Evolutionary conservation across 805 yeast genomes (phyloP).

Genomic region (Nakazawaea pomicola): DNA sequence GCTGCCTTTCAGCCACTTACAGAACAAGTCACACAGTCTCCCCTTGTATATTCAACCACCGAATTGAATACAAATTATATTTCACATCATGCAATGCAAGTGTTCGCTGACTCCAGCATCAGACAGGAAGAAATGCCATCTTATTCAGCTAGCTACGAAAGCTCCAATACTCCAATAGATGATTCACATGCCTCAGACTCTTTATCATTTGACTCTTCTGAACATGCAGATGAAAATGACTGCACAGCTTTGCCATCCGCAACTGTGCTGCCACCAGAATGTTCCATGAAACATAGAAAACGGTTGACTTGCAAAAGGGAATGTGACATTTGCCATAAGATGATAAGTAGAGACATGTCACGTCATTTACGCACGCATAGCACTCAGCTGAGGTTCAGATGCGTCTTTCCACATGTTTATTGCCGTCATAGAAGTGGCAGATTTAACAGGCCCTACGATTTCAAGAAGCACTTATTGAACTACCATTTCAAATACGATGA

Average conservation of each 20-base stretch:
- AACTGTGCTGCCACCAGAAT: background rate
- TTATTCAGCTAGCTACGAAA: background rate
- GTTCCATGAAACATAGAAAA: background rate
- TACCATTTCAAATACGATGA: slow-evolving; percentile 54
- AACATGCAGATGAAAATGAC: background rate
- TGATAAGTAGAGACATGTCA: slow-evolving; percentile 22
- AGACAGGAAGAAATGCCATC: background rate
- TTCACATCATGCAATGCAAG: background rate
- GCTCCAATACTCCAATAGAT: background rate
- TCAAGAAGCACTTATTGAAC: slow-evolving; percentile 59
- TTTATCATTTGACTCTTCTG: background rate
- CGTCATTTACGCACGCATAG: slow-evolving; percentile 63
- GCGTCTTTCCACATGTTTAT: slow-evolving; percentile 47
- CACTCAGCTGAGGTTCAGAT: slow-evolving; percentile 47
- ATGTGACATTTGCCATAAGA: slow-evolving; percentile 2
- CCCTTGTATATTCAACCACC: background rate
- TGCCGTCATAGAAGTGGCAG: slow-evolving; percentile 59
- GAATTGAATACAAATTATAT: background rate
- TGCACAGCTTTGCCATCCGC: background rate
- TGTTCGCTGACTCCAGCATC: background rate
- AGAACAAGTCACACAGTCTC: slow-evolving; percentile 2
- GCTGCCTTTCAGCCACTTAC: slow-evolving; percentile 7
- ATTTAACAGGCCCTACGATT: slow-evolving; percentile 66
- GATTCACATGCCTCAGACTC: too few relatives aligned
- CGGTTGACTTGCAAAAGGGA: background rate